These are phyloP conservation scores for Trichoderma pleuroti DNA, from an alignment of 2,329 filamentous ascomycete genomes.

Conservation along the genomic window DNA sequence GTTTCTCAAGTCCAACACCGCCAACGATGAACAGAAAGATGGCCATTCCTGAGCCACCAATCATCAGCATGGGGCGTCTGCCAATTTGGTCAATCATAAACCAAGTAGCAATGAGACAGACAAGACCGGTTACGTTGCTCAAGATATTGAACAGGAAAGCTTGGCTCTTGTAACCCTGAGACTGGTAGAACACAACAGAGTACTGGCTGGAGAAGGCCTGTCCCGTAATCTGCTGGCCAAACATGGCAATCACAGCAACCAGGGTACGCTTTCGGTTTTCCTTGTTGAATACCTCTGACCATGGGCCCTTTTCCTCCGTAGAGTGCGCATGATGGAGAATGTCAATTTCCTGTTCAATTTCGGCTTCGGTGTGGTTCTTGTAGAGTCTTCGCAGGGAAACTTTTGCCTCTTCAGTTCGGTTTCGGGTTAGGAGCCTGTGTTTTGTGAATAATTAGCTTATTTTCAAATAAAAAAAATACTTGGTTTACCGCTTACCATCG, in stretches of 20 bases:
- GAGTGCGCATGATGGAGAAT: conserved; percentile 21
- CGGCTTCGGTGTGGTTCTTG: conserved; percentile 28
- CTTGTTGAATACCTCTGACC: conserved; percentile 25
- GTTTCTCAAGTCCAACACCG: conserved; percentile 20
- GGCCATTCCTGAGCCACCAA: conserved; percentile 26
- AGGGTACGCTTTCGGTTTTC: conserved; percentile 25
- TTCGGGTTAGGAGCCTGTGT: conserved; percentile 33
- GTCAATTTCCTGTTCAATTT: conserved; percentile 27
- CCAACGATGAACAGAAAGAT: conserved; percentile 27
- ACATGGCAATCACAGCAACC: conserved; percentile 30
- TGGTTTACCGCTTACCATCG: conserved; percentile 32
- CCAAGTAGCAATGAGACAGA: conserved; percentile 24
- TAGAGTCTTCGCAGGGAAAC: conserved; percentile 33
- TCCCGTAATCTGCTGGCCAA: conserved; percentile 34
- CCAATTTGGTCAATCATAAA: conserved; percentile 28
- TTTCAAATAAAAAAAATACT: no score
- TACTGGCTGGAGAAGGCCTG: conserved; percentile 32
- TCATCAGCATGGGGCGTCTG: conserved; percentile 26
- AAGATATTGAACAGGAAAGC: conserved; percentile 29
- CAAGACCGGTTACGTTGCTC: conserved; percentile 19
- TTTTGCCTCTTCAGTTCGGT: conserved; percentile 35
- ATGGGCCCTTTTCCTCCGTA: conserved; percentile 25
- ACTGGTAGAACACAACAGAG: conserved; percentile 30
- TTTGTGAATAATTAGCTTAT: neutral
- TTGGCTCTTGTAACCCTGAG: conserved; percentile 26